These are phyloP conservation scores for Corymbia citriodora DNA, from an alignment of 441 rosid species.

Conservation along the genomic window DNA sequence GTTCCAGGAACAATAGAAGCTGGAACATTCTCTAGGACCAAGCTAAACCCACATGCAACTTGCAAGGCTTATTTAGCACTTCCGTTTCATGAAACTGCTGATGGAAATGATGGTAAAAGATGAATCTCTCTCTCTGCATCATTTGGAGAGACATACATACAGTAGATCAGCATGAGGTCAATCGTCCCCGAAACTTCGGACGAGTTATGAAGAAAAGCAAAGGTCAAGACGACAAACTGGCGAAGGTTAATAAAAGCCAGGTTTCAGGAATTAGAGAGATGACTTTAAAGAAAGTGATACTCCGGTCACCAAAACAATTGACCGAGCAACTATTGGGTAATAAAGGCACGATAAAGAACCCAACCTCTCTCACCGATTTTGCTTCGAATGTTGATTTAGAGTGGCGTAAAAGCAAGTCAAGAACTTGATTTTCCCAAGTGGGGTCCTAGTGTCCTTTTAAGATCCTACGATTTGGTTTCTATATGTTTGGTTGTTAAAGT, in stretches of 20 bases:
- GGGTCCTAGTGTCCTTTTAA: not conserved
- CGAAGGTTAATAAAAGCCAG: not conserved
- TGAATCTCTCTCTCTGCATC: not conserved
- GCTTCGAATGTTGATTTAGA: not conserved
- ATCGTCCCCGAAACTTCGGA: not conserved
- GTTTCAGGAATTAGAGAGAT: not conserved
- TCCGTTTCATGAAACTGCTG: not conserved
- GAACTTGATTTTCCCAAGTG: not conserved
- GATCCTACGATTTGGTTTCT: not conserved
- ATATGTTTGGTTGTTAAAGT: not conserved
- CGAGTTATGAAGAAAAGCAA: not conserved
- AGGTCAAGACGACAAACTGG: not conserved
- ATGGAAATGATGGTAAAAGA: not conserved
- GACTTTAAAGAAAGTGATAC: not conserved
- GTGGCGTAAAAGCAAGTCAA: not conserved
- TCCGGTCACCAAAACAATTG: not conserved
- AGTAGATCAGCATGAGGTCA: not conserved
- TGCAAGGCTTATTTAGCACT: not conserved
- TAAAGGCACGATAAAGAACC: not conserved
- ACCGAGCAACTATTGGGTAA: not conserved
- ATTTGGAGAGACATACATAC: not conserved
- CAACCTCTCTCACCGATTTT: not conserved
- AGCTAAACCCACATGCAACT: not conserved
- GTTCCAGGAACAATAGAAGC: not conserved
- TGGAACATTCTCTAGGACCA: not conserved